Evolutionary conservation across 176 grass and related monocot genomes (phyloP).

Genomic region (Aechmea fasciata): DNA sequence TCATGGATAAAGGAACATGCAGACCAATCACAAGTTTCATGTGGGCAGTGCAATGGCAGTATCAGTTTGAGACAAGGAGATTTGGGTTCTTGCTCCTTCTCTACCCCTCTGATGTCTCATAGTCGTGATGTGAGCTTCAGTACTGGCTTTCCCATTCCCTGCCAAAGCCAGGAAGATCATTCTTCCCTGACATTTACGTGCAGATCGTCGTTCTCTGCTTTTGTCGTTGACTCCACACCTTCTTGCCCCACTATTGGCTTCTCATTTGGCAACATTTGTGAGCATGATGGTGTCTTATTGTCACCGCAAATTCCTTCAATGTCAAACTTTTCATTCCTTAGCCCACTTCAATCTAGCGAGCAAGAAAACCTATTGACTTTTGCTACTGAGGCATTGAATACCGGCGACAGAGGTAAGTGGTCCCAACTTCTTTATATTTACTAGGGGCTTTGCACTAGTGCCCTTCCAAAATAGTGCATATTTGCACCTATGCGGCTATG

Average conservation of each 20-base stretch:
- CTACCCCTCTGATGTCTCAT: slow-evolving; percentile 19
- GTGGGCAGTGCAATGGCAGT: slow-evolving; percentile 22
- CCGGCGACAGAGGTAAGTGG: background rate
- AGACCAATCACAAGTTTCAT: slow-evolving; percentile 32
- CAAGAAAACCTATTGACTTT: slow-evolving; percentile 23
- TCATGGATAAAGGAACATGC: slow-evolving; percentile 61
- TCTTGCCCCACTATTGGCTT: slow-evolving; percentile 26
- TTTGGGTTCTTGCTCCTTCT: slow-evolving; percentile 49
- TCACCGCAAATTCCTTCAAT: slow-evolving; percentile 24
- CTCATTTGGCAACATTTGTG: slow-evolving; percentile 32
- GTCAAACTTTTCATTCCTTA: slow-evolving; percentile 74
- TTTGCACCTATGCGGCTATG: too few species aligned
- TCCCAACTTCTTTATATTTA: too few species aligned
- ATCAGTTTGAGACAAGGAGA: slow-evolving; percentile 22
- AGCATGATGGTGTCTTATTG: slow-evolving; percentile 7
- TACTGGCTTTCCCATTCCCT: slow-evolving; percentile 24
- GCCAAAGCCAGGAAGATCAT: slow-evolving; percentile 29
- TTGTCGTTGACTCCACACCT: slow-evolving; percentile 13
- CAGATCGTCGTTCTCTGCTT: slow-evolving; percentile 51
- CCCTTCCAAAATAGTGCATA: too few species aligned
- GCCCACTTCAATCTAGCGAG: background rate
- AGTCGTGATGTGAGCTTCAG: slow-evolving; percentile 80
- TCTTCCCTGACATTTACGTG: slow-evolving; percentile 44
- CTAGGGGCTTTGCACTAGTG: too few species aligned
- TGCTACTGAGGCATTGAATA: background rate